These are phyloP conservation scores for Chimonanthus praecox DNA, from an alignment of 164 flowering plant species.

Conservation along the genomic window DNA sequence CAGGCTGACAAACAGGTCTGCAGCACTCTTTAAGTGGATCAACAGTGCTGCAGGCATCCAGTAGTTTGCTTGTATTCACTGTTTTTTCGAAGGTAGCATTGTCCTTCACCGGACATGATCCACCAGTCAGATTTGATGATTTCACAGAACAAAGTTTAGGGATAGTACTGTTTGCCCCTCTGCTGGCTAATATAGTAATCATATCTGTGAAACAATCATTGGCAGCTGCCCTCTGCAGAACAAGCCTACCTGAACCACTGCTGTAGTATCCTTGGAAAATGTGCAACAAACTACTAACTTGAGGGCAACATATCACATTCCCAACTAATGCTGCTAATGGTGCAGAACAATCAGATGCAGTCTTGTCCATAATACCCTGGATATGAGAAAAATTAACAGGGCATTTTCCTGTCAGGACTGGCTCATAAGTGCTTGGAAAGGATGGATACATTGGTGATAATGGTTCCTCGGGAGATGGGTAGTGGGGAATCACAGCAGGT, in stretches of 20 bases:
- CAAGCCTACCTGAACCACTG: constrained; percentile 46
- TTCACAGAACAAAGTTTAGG: constrained; percentile 64
- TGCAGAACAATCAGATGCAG: constrained; percentile 84
- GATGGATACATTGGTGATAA: constrained; percentile 78
- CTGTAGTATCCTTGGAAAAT: constrained; percentile 77
- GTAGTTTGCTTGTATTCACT: constrained; percentile 73
- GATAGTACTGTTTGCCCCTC: constrained; percentile 67
- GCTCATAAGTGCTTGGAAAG: constrained; percentile 72
- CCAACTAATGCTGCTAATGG: constrained; percentile 74
- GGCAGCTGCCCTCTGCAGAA: constrained; percentile 53
- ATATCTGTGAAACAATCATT: constrained; percentile 85
- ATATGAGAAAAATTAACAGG: constrained; percentile 79
- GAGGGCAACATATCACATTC: constrained; percentile 94
- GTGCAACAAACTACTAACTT: constrained; percentile 73
- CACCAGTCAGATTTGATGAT: constrained; percentile 81
- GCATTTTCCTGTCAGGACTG: constrained; percentile 84
- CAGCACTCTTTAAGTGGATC: constrained; percentile 96
- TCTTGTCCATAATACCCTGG: constrained; percentile 58
- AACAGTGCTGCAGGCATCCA: constrained; percentile 74
- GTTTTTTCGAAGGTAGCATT: constrained; percentile 57
- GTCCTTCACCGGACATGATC: constrained; percentile 88
- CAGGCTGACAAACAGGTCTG: constrained; percentile 87
- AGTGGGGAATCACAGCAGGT: constrained; percentile 73
- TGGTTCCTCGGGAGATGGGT: constrained; percentile 46
- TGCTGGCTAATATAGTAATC: constrained; percentile 68